phyloP scores from a whole-genome alignment of 805 yeast species.

The Metahyphopichia silvanorum region DNA sequence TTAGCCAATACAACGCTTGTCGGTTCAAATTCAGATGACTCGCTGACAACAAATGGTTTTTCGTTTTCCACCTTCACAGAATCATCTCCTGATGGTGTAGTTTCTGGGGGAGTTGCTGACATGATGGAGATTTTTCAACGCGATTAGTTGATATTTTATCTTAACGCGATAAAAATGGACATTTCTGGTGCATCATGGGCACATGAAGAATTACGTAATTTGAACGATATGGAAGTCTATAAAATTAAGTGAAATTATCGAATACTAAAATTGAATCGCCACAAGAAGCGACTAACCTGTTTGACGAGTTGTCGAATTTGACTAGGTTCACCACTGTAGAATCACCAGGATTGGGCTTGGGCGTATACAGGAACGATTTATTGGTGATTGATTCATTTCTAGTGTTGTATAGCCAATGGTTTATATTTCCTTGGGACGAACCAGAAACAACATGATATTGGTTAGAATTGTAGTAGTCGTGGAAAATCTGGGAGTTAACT shows the following conservation, averaged over 20 bases:
- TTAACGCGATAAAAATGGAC: too few relatives aligned
- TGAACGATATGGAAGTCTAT: too few relatives aligned
- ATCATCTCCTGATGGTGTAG: too few relatives aligned
- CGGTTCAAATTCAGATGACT: conserved; percentile 8
- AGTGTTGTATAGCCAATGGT: neutral
- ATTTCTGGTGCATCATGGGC: too few relatives aligned
- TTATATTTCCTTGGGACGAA: neutral
- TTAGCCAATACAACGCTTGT: conserved; percentile 56
- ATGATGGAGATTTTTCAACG: too few relatives aligned
- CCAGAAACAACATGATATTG: neutral
- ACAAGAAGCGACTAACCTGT: conserved; percentile 14
- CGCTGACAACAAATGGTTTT: too few relatives aligned
- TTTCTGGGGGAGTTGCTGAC: too few relatives aligned
- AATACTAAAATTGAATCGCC: conserved; percentile 14
- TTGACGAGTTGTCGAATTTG: conserved; percentile 5
- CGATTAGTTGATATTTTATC: too few relatives aligned
- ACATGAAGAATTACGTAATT: too few relatives aligned
- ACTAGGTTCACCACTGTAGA: conserved; percentile 5
- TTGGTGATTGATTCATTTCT: neutral
- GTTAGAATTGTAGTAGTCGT: neutral
- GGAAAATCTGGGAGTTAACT: conserved; percentile 1
- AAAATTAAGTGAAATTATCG: too few relatives aligned
- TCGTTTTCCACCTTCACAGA: too few relatives aligned
- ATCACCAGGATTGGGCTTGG: neutral
- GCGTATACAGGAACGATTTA: too few relatives aligned